Evolutionary conservation across 139 green algal species (phyloP).

Genomic region (Coelastrella sp.): DNA sequence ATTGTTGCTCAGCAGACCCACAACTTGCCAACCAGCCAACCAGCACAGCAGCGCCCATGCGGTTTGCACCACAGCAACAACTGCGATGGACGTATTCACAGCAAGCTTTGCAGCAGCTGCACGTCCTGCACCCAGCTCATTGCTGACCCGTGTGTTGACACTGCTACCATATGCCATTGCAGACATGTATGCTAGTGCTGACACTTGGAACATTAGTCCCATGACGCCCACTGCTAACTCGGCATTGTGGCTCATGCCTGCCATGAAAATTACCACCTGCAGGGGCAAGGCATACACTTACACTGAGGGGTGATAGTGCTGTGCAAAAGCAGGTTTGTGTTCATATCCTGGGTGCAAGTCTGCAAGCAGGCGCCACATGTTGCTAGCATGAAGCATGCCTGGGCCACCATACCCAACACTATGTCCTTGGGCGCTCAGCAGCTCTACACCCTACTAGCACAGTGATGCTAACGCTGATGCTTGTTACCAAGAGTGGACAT

Average conservation of each 20-base stretch:
- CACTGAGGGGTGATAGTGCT: too few relatives aligned
- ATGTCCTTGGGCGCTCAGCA: too few relatives aligned
- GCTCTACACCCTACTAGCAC: too few relatives aligned
- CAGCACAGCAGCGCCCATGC: background rate
- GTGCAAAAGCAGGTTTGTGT: too few relatives aligned
- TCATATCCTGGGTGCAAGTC: too few relatives aligned
- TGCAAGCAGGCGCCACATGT: too few relatives aligned
- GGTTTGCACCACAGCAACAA: background rate
- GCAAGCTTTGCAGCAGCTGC: conserved; percentile 25
- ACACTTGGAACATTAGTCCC: conserved; percentile 23
- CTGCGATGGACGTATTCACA: background rate
- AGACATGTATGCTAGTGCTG: conserved; percentile 17
- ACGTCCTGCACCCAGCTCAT: conserved; percentile 53
- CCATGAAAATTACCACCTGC: conserved; percentile 31
- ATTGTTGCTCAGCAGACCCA: conserved; percentile 15
- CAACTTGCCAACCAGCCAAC: background rate
- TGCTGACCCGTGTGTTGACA: conserved; percentile 61
- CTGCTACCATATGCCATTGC: conserved; percentile 32
- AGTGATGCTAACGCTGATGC: too few relatives aligned
- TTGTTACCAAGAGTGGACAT: too few relatives aligned
- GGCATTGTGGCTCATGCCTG: conserved; percentile 22
- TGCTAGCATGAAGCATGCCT: too few relatives aligned
- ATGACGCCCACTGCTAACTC: conserved; percentile 27
- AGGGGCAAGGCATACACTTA: background rate
- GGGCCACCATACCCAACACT: too few relatives aligned